Percentiles rank a stretch among this genome's conserved stretches.
Evolutionary conservation across 805 yeast species (phyloP).

Genomic region (Kazachstania bromeliacearum): DNA sequence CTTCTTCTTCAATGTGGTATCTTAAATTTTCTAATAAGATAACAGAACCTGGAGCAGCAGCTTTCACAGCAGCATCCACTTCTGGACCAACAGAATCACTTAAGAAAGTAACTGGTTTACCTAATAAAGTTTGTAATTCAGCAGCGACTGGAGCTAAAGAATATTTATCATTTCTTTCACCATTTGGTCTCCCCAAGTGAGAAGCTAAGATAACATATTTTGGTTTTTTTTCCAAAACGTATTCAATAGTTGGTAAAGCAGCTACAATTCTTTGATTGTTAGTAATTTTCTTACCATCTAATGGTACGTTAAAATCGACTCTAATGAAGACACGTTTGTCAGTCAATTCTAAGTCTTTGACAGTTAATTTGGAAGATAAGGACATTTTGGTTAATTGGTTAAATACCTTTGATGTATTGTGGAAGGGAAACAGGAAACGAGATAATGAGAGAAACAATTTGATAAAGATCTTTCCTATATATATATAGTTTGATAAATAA

Average conservation of each 20-base stretch:
- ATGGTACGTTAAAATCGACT: conserved; percentile 92
- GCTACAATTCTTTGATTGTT: conserved; percentile 99
- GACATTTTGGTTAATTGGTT: conserved; percentile 83
- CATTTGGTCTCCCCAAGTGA: conserved; percentile 99
- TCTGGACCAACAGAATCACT: conserved; percentile 87
- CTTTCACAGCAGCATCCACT: conserved; percentile 70
- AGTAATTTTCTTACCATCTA: conserved; percentile 94
- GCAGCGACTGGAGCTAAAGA: conserved; percentile 88
- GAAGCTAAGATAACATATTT: conserved; percentile 89
- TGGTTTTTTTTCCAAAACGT: conserved; percentile 86
- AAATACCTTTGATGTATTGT: background rate
- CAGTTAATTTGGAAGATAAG: conserved; percentile 84
- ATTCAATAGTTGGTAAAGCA: conserved; percentile 96
- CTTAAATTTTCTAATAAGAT: conserved; percentile 94
- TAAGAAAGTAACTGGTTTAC: conserved; percentile 69
- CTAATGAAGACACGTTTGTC: conserved; percentile 97
- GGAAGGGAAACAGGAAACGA: background rate
- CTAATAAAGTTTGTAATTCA: conserved; percentile 75
- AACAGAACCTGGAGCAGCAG: conserved; percentile 69
- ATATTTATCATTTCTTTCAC: conserved; percentile 76
- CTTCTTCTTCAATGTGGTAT: conserved; percentile 97
- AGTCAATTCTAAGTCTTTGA: conserved; percentile 76
- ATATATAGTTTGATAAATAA: too few relatives aligned
- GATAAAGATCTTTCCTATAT: too few relatives aligned
- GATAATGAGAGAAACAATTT: background rate